Evolutionary conservation across 164 flowering plant genomes (phyloP).

Genomic region (Tinospora cordifolia): DNA sequence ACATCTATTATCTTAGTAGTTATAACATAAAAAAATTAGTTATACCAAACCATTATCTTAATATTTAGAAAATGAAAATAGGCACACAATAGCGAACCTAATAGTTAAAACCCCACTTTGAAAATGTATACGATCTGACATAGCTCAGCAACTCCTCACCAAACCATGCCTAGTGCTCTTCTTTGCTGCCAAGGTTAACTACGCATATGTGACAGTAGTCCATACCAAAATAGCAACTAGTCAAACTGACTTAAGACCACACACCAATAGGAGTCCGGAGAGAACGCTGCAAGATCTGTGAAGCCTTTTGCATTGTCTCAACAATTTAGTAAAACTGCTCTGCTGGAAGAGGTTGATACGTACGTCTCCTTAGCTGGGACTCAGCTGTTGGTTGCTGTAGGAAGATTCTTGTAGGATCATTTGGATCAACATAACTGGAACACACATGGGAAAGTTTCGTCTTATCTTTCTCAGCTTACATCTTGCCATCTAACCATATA

Average conservation of each 20-base stretch:
- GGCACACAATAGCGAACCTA: not conserved
- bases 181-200: not conserved
- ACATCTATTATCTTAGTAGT: too few species aligned
- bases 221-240: not conserved
- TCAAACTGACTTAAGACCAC: not conserved
- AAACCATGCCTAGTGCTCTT: not conserved
- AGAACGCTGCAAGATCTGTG: not conserved
- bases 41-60: too few species aligned
- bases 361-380: slow-evolving; percentile 77
- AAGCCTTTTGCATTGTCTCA: not conserved
- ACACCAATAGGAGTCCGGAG: not conserved
- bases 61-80: not conserved
- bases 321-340: slow-evolving; percentile 20
- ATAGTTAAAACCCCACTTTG: too few species aligned
- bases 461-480: not conserved
- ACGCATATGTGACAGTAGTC: not conserved
- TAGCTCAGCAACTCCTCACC: too few species aligned
- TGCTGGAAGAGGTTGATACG: slow-evolving; percentile 49
- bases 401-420: slow-evolving; percentile 86
- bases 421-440: slow-evolving; percentile 95
- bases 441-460: not conserved
- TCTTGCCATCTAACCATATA: not conserved
- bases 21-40: too few species aligned
- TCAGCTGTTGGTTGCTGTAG: slow-evolving; percentile 78
- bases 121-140: too few species aligned